Evolutionary conservation across 1,284 basidiomycete species (phyloP), one percentile per base, ranked within the genome.

Genomic region (Ustilago nuda): DNA sequence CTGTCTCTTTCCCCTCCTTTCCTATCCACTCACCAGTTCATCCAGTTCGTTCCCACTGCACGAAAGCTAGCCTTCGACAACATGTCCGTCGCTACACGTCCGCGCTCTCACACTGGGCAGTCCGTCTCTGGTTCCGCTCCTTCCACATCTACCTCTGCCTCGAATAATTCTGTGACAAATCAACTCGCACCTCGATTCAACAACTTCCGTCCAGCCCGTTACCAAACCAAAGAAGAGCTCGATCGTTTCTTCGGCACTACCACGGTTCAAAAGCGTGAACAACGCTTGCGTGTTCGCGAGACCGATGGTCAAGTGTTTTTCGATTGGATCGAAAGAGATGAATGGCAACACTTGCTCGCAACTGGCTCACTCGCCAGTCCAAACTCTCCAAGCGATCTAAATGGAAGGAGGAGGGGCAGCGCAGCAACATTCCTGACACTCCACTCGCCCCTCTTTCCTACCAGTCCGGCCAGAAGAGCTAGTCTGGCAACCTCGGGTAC

Each of bases 231-330:
- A 37, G 78, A 78, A 53, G 66, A 78, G 27, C 54, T 80, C 45
- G 78, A 80, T 17, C 58, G 63, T 2, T 72, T 80, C 50, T 80
- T 80, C 53, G 78, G 78, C n/a, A 62, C 56, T 37, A 78, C 76
- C 4, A 4, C 61, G 9, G 52, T 56, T 3, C 76, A 78, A 33
- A 57, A 69, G n/a, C 68, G 77, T 17, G 63, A 76, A 35, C 67
- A 69, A 17, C 69, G 61, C 4, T 51, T 80, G 7, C 68, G 78
- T 3, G 62, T 67, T 3, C 73, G 70, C 50, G 72, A 75, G 15
- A 48, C 66, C 35, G 73, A 80, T 37, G 78, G 78, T 8, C 59
- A 56, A 17, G 59, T 73, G 4, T 80, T 62, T 56, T 80, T 63
- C 36, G 76, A 80, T 56, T 48, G 51, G 30, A 66, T 72, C 36